A percentile compares a stretch with the other conserved stretches of the same genome.
phyloP scores from a whole-genome alignment of 192 early-diverging fungal species.

The Coemansia sp. region DNA sequence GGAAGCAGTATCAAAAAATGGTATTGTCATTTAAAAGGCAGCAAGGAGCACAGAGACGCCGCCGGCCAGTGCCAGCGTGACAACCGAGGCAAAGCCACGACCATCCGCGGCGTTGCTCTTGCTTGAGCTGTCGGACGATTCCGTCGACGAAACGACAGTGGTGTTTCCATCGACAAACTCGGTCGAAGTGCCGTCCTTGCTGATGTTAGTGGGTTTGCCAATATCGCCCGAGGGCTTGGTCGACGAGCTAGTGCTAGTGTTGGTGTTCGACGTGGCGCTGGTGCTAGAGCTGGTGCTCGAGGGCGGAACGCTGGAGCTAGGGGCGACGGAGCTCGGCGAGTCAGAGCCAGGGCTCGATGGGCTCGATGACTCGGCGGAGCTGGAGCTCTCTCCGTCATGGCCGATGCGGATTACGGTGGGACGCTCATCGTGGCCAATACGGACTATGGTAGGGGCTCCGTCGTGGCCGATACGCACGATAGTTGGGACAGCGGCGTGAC shows the following conservation, averaged over 20 bases:
- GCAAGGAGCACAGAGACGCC: constrained; percentile 23
- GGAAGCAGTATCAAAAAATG: not conserved
- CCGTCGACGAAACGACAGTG: not conserved
- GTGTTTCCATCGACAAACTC: constrained; percentile 23
- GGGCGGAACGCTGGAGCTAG: not conserved
- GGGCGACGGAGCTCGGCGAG: not conserved
- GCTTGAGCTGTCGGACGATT: not conserved
- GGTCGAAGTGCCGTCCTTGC: constrained; percentile 12
- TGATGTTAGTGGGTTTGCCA: not conserved
- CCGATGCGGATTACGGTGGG: not conserved
- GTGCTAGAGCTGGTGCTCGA: not conserved
- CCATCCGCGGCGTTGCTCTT: not conserved
- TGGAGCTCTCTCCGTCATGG: not conserved
- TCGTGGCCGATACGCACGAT: not conserved
- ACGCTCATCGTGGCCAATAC: constrained; percentile 16
- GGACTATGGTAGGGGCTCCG: constrained; percentile 4
- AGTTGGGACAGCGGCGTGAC: constrained; percentile 1
- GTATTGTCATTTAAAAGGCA: constrained; percentile 25
- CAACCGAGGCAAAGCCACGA: constrained; percentile 7
- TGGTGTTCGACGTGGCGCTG: not conserved
- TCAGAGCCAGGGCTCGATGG: too few relatives aligned
- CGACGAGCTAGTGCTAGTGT: not conserved
- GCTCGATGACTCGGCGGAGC: too few relatives aligned
- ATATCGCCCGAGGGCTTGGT: not conserved
- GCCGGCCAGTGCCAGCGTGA: constrained; percentile 26